A percentile compares a stretch with the other conserved stretches of the same genome.
phyloP scores from a whole-genome alignment of 768 basidiomycete species.

The Pisolithus tinctorius region DNA sequence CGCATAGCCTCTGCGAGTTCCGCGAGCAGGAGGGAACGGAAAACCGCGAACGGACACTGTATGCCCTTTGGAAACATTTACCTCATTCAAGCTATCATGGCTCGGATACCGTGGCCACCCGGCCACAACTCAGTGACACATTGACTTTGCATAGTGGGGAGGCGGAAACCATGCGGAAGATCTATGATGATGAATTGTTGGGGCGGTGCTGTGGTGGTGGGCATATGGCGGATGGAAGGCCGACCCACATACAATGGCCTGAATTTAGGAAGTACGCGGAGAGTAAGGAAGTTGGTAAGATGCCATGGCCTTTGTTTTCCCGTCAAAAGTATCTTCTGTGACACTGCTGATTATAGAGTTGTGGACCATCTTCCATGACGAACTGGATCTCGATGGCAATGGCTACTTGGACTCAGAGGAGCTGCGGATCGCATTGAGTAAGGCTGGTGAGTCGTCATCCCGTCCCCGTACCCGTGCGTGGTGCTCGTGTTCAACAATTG shows the following conservation, averaged over 20 bases:
- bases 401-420: constrained; percentile 69
- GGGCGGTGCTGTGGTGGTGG: constrained; percentile 38
- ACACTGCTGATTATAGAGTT: constrained; percentile 47
- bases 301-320: constrained; percentile 5
- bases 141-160: constrained; percentile 38
- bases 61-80: constrained; percentile 59
- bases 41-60: constrained; percentile 52
- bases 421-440: constrained; percentile 52
- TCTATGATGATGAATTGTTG: constrained; percentile 76
- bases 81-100: constrained; percentile 26
- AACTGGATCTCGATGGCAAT: constrained; percentile 86
- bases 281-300: constrained; percentile 72
- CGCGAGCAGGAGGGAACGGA: constrained; percentile 56
- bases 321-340: constrained; percentile 10
- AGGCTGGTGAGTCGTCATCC: constrained; percentile 50
- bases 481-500: constrained; percentile 7
- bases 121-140: constrained; percentile 11
- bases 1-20: constrained; percentile 55
- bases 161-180: constrained; percentile 55
- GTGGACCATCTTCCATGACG: constrained; percentile 87
- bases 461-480: constrained; percentile 12
- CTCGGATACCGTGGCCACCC: constrained; percentile 17
- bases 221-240: constrained; percentile 33
- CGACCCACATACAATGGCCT: constrained; percentile 55
- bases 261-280: constrained; percentile 72